phyloP scores from a whole-genome alignment of 495 filamentous ascomycete species.

The Neurospora sp. region DNA sequence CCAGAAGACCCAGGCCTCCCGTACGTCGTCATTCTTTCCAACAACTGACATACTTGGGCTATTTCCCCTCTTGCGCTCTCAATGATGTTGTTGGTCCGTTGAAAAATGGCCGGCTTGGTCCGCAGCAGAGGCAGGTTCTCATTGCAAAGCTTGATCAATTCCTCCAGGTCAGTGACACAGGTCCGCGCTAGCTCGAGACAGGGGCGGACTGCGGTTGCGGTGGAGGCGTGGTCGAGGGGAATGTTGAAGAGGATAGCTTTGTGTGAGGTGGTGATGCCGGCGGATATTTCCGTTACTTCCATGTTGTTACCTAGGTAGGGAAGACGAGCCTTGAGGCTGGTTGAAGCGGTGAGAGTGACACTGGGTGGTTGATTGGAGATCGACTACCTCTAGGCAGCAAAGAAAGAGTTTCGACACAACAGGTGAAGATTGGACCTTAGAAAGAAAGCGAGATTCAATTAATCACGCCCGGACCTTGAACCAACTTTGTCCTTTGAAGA shows the following conservation, averaged over 20 bases:
- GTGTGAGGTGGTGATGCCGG: not conserved
- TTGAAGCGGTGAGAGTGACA: not conserved
- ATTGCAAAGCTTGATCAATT: slow-evolving; percentile 12
- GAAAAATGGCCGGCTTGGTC: slow-evolving; percentile 2
- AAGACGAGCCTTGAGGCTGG: not conserved
- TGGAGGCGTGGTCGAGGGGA: slow-evolving; percentile 8
- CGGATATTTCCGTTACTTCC: not conserved
- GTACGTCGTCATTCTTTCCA: slow-evolving; percentile 5
- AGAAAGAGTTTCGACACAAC: not conserved
- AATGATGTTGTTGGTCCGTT: slow-evolving; percentile 9
- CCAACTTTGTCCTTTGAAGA: not conserved
- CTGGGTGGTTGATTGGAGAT: not conserved
- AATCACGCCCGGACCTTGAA: not conserved
- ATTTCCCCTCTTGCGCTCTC: slow-evolving; percentile 3
- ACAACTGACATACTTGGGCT: slow-evolving; percentile 4
- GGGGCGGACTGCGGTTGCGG: not conserved
- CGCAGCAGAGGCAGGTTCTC: slow-evolving; percentile 4
- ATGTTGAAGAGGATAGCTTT: slow-evolving; percentile 4
- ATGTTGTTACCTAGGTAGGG: not conserved
- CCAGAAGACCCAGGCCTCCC: not conserved
- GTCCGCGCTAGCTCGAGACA: slow-evolving; percentile 10
- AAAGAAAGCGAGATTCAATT: not conserved
- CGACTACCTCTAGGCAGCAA: not conserved
- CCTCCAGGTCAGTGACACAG: slow-evolving; percentile 9
- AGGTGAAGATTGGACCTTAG: not conserved